Percentiles rank a stretch among this genome's conserved stretches.
phyloP scores from a whole-genome alignment of 2,329 filamentous ascomycete species.

The Aspergillus sp. region DNA sequence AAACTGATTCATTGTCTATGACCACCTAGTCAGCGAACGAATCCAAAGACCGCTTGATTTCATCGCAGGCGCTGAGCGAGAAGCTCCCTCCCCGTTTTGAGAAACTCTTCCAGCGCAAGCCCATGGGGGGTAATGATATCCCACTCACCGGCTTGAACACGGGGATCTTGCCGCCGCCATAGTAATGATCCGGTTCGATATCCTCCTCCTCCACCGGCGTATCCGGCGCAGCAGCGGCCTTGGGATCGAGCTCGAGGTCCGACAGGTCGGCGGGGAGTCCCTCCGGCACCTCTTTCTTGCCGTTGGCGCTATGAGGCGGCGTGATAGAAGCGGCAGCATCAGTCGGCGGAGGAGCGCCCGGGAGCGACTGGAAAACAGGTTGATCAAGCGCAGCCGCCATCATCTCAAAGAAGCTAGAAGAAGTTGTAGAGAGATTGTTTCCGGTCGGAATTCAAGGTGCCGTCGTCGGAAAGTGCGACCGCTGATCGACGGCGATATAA shows the following conservation, averaged over 20 bases:
- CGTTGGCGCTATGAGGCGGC: constrained; percentile 39
- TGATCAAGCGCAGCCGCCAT: constrained; percentile 33
- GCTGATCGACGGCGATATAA: constrained; percentile 38
- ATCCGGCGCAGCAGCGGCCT: constrained; percentile 18
- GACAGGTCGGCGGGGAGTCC: constrained; percentile 36
- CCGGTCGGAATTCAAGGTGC: constrained; percentile 13
- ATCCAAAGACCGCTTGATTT: no score
- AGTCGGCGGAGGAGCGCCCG: constrained; percentile 13
- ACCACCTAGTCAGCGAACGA: constrained; percentile 12
- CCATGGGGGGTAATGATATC: not conserved
- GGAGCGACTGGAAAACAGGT: constrained; percentile 18
- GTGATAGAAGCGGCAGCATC: constrained; percentile 34
- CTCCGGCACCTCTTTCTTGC: constrained; percentile 40
- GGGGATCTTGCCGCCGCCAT: constrained; percentile 74
- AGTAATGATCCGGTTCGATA: constrained; percentile 81
- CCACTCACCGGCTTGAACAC: constrained; percentile 78
- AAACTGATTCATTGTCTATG: constrained; percentile 83
- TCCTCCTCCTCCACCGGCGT: constrained; percentile 65
- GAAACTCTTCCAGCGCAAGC: not conserved
- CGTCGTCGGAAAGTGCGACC: constrained; percentile 38
- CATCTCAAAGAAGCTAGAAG: constrained; percentile 6
- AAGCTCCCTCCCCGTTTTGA: no score
- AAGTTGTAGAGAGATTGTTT: no score
- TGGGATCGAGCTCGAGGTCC: constrained; percentile 37
- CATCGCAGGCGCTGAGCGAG: not conserved